Base-by-base conservation (phyloP, 2,329 filamentous ascomycete genomes). In the Aspergillus texensis region DNA sequence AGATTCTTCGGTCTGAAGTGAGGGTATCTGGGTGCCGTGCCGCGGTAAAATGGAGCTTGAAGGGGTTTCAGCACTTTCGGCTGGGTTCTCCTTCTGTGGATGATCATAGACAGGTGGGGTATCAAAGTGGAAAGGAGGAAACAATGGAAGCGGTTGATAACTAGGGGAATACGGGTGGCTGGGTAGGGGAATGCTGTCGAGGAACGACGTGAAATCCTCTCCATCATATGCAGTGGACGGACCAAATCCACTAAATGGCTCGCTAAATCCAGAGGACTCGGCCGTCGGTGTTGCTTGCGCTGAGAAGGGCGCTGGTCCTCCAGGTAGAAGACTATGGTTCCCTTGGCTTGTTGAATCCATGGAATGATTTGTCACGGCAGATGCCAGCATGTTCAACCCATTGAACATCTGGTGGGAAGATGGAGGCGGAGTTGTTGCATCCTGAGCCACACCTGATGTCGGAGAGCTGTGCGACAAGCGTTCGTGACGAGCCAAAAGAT, bases 191-290 rank as follows among this genome's bases (percentile, higher is more conserved):
- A 77, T 73, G 56, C 73, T 76, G 36, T 77, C 75, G 32, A 77
- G 61, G 24, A 77, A 77, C 0, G 75, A 76, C 2, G 75, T 76
- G 24, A 77, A 77, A 50, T 77, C 74, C 53, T 75, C 73, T 0
- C 71, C 73, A n/a, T 73, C 71, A 21, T 75, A 73, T 3, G 67
- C 46, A 1, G 62, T 58, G 0, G 70, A 46, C 1, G 66, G 26
- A 11, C 67, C 69, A 63, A 74, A 75, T 8, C 70, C 72, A 2
- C 66, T 54, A 11, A 71, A 70, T 4, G 72, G 62, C 45, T 71
- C 67, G 54, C 57, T 68, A 32, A 71, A 73, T 11, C 60, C 65
- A 26, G 69, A 62, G 24, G 65, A 62, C 56, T 61, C 67, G 5
- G 70, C 57, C 8, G 46, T 50, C 14, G 68, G 57, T 12, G 64